Evolutionary conservation across 2,329 filamentous ascomycete genomes (phyloP).

Genomic region (Diaporthe helianthi): DNA sequence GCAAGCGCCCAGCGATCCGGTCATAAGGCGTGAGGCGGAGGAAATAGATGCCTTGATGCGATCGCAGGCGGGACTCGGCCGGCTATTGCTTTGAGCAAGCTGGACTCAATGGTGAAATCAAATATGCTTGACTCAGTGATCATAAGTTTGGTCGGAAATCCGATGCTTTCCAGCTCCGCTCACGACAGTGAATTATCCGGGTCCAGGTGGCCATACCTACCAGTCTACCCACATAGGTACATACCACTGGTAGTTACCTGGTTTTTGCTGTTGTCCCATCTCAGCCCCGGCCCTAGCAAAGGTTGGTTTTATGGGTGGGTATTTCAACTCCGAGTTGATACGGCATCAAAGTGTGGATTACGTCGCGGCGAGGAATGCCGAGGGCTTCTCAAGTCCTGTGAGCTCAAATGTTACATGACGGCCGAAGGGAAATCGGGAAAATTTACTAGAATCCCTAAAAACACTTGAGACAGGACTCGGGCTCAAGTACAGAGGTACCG

Average conservation of each 20-base stretch:
- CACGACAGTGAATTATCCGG: neutral
- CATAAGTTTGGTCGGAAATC: neutral
- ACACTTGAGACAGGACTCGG: no score
- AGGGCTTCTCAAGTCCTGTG: neutral
- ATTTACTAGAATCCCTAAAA: neutral
- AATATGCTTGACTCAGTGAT: neutral
- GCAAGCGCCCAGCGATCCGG: neutral
- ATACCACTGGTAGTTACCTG: no score
- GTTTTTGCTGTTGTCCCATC: neutral
- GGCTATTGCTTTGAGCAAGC: conserved; percentile 20
- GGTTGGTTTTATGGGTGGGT: no score
- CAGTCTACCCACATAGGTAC: no score
- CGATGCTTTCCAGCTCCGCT: neutral
- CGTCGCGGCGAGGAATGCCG: no score
- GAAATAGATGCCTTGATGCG: conserved; percentile 7
- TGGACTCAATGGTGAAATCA: neutral
- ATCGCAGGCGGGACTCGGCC: conserved; percentile 18
- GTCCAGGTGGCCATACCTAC: no score
- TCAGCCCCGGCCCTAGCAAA: neutral
- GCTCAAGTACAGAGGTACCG: no score
- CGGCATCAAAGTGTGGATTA: no score
- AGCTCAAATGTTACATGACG: no score
- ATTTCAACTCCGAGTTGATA: neutral
- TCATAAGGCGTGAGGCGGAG: conserved; percentile 13
- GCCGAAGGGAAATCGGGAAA: neutral